These are phyloP conservation scores for Phytophthora pseudosyringae DNA, from an alignment of 352 stramenopile genomes.

Conservation along the genomic window DNA sequence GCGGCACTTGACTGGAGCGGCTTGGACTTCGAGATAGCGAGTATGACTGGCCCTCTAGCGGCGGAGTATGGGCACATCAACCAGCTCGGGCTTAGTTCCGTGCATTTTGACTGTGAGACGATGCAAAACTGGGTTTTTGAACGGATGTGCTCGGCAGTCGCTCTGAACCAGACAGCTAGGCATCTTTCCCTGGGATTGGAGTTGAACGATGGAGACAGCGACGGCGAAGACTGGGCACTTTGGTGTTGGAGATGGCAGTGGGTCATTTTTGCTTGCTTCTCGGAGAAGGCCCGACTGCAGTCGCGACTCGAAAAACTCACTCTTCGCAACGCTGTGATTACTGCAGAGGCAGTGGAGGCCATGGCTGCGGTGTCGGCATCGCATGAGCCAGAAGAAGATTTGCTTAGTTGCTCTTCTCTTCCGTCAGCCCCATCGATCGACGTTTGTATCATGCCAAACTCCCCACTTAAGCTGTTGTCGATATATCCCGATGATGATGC, in stretches of 20 bases:
- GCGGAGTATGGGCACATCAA: slow-evolving; percentile 18
- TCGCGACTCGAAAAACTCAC: slow-evolving; percentile 29
- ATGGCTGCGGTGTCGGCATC: slow-evolving; percentile 29
- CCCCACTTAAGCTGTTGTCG: not conserved
- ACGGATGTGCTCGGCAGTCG: slow-evolving; percentile 33
- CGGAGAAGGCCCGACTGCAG: slow-evolving; percentile 34
- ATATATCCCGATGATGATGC: slow-evolving; percentile 17
- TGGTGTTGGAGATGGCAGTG: slow-evolving; percentile 36
- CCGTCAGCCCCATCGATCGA: slow-evolving; percentile 13
- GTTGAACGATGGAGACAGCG: slow-evolving; percentile 14
- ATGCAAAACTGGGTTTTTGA: slow-evolving; percentile 37
- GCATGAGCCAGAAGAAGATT: slow-evolving; percentile 27
- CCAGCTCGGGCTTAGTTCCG: slow-evolving; percentile 14
- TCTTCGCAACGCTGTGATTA: slow-evolving; percentile 29
- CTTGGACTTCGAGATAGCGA: slow-evolving; percentile 22
- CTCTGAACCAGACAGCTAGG: slow-evolving; percentile 30
- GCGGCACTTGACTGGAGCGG: slow-evolving; percentile 4
- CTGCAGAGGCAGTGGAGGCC: slow-evolving; percentile 20
- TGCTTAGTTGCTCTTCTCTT: slow-evolving; percentile 8
- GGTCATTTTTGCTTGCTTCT: slow-evolving; percentile 37
- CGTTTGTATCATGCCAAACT: slow-evolving; percentile 21
- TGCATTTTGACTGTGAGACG: slow-evolving; percentile 35
- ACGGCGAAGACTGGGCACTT: slow-evolving; percentile 13
- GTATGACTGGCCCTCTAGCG: slow-evolving; percentile 29
- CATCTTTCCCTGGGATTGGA: slow-evolving; percentile 27